phyloP scores from a whole-genome alignment of 805 yeast species.

The Grigorovia yakushimaensis region DNA sequence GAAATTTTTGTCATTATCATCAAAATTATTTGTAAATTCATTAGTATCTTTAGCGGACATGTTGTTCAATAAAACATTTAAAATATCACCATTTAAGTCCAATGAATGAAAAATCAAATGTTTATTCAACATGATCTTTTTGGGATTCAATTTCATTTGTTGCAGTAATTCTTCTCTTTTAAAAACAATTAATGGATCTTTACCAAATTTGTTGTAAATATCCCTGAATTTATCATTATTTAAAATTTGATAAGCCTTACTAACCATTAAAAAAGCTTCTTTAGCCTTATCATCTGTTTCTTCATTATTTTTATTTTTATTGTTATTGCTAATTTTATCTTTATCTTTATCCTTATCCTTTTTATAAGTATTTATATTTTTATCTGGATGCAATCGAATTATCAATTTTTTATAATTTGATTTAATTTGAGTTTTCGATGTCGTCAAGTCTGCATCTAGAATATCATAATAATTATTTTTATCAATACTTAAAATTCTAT shows the following conservation, averaged over 20 bases:
- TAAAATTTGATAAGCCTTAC: slow-evolving; percentile 83
- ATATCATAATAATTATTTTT: slow-evolving; percentile 52
- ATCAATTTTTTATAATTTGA: slow-evolving; percentile 1
- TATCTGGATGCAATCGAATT: slow-evolving; percentile 2
- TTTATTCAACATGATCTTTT: neutral
- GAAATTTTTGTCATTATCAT: neutral
- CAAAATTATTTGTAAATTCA: neutral
- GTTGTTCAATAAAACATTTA: slow-evolving; percentile 1
- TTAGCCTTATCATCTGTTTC: neutral
- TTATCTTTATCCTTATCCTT: neutral
- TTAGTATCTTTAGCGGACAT: neutral
- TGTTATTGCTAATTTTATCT: neutral
- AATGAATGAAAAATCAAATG: slow-evolving; percentile 7
- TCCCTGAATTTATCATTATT: slow-evolving; percentile 53
- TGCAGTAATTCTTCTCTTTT: neutral
- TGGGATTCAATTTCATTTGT: neutral
- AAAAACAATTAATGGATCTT: neutral
- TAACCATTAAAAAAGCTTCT: slow-evolving; percentile 38
- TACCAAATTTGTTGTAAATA: slow-evolving; percentile 47
- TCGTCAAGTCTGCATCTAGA: slow-evolving; percentile 28
- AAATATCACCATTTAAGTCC: slow-evolving; percentile 18
- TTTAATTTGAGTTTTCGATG: neutral
- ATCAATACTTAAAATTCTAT: neutral
- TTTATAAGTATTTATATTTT: neutral
- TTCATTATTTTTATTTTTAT: neutral